Evolutionary conservation across 2,329 filamentous ascomycete genomes (phyloP).

Genomic region (Neofusicoccum laricinum): DNA sequence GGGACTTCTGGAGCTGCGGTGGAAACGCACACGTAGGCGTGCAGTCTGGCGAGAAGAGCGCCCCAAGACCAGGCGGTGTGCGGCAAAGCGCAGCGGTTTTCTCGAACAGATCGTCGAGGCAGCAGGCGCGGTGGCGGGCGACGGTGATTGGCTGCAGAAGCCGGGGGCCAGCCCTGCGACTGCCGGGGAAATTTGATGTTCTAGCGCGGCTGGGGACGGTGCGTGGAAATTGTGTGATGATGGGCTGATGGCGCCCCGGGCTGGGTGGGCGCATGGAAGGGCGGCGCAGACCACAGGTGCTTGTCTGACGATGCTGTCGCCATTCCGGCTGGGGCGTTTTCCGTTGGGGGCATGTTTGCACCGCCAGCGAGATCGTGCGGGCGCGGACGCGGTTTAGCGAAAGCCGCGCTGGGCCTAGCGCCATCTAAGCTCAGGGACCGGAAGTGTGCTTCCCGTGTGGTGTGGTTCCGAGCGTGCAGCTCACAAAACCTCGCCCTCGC

Average conservation of each 20-base stretch:
- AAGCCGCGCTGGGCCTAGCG: not conserved
- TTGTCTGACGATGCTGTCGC: constrained; percentile 13
- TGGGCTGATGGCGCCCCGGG: constrained; percentile 4
- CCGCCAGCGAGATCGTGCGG: not conserved
- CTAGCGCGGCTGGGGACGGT: not conserved
- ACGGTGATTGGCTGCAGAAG: constrained; percentile 4
- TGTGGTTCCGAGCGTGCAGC: not conserved
- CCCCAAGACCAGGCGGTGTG: not conserved
- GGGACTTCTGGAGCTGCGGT: constrained; percentile 1
- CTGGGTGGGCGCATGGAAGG: not conserved
- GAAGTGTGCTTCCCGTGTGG: constrained; percentile 1
- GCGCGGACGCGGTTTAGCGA: not conserved
- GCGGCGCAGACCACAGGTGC: constrained; percentile 1
- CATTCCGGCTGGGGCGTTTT: not conserved
- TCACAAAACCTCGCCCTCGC: not conserved
- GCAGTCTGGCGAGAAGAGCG: not conserved
- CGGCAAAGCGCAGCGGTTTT: not conserved
- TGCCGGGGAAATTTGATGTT: constrained; percentile 10
- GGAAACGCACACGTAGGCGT: constrained; percentile 5
- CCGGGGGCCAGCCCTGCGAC: constrained; percentile 5
- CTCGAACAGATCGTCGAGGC: constrained; percentile 11
- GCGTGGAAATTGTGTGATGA: constrained; percentile 12
- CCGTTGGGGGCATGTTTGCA: not conserved
- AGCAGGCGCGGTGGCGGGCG: not conserved
- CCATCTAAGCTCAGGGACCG: constrained; percentile 5